Percentiles rank a stretch among this genome's conserved stretches.
Conservation (phyloP, 1,284 basidiomycete species). For the Cutaneotrichosporon cavernicola region DNA sequence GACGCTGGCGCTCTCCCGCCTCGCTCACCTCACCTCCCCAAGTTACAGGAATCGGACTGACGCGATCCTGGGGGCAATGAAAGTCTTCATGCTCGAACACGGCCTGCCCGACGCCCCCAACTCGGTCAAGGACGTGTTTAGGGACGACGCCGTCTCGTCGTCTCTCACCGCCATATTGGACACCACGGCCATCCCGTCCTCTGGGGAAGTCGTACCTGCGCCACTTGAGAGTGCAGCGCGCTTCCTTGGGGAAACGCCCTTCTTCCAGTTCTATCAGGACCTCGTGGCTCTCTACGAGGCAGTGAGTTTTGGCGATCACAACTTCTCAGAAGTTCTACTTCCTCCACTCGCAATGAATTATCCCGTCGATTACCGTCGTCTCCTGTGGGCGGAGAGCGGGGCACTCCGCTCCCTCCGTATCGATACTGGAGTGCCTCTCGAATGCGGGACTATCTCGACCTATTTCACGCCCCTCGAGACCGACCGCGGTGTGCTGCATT, state of each 20-base stretch:
- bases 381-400: slow-evolving; percentile 75
- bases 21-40: neutral
- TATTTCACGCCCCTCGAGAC: slow-evolving; percentile 72
- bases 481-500: slow-evolving; percentile 64
- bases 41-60: slow-evolving; percentile 4
- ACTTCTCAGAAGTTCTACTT: slow-evolving; percentile 75
- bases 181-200: neutral
- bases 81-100: slow-evolving; percentile 93
- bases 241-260: slow-evolving; percentile 69
- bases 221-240: slow-evolving; percentile 63
- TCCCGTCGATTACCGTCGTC: slow-evolving; percentile 75
- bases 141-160: slow-evolving; percentile 58
- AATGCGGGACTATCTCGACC: slow-evolving; percentile 55
- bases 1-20: slow-evolving; percentile 60
- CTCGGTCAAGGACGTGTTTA: slow-evolving; percentile 57
- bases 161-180: slow-evolving; percentile 63
- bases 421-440: slow-evolving; percentile 42
- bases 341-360: slow-evolving; percentile 69
- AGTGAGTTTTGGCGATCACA: slow-evolving; percentile 78
- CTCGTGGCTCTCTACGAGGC: slow-evolving; percentile 84
- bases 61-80: slow-evolving; percentile 75
- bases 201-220: slow-evolving; percentile 9
- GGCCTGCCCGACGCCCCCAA: slow-evolving; percentile 47
- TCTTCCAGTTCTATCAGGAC: slow-evolving; percentile 93
- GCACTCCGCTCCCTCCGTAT: slow-evolving; percentile 60